These are phyloP conservation scores for Bruguiera hainesii DNA, from an alignment of 441 rosid genomes.

Conservation along the genomic window DNA sequence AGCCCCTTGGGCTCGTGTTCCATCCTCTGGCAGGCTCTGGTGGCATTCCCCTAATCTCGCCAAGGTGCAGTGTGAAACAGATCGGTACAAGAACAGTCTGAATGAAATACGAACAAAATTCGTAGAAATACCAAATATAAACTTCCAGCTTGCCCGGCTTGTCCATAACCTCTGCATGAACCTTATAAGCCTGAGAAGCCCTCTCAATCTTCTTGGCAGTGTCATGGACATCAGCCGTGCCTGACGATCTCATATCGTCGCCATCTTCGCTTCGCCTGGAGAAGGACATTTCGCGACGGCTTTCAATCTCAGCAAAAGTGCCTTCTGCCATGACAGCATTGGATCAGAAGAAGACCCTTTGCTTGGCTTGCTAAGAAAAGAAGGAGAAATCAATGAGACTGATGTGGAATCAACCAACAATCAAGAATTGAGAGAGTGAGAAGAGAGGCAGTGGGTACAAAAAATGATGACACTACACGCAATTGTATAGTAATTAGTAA, in stretches of 20 bases:
- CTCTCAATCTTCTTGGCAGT: constrained; percentile 30
- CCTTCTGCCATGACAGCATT: constrained; percentile 4
- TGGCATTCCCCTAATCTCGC: constrained; percentile 29
- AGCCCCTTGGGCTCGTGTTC: constrained; percentile 22
- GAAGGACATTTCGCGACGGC: not conserved
- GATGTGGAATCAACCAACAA: too few species aligned
- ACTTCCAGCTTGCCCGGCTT: constrained; percentile 39
- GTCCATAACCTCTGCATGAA: constrained; percentile 13
- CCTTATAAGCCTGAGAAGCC: constrained; percentile 17
- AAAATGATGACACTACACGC: too few species aligned
- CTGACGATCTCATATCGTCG: not conserved
- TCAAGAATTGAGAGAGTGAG: too few species aligned
- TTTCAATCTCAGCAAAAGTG: not conserved
- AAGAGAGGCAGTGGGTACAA: too few species aligned
- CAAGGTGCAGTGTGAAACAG: constrained; percentile 50
- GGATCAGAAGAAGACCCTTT: not conserved
- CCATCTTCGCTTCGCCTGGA: not conserved
- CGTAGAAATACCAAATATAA: constrained; percentile 52
- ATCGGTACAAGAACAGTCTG: constrained; percentile 43
- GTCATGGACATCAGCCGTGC: constrained; percentile 20
- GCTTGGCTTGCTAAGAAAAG: not conserved
- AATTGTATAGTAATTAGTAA: too few species aligned
- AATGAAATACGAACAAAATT: constrained; percentile 46
- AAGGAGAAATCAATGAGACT: too few species aligned
- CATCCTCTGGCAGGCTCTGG: constrained; percentile 30